Conservation (phyloP, 441 rosid genomes). For the Kokia cookei region DNA sequence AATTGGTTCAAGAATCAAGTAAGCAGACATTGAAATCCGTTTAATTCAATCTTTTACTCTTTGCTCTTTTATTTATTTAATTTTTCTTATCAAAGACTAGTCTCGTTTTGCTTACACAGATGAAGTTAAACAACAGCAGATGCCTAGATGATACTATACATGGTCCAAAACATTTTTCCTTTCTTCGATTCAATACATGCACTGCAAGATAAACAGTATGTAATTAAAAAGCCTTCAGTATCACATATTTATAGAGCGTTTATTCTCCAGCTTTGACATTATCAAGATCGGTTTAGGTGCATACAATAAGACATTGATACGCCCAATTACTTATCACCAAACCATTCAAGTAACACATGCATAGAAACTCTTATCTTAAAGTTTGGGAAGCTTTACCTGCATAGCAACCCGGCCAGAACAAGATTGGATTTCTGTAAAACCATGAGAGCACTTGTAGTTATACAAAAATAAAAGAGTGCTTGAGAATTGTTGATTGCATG, state of each 20-base stretch:
- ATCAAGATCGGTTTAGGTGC: background rate
- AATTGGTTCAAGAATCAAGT: background rate
- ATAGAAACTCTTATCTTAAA: no score
- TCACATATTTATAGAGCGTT: background rate
- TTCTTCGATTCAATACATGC: background rate
- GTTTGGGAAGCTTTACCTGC: no score
- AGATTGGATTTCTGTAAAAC: no score
- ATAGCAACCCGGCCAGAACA: no score
- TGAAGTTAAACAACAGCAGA: background rate
- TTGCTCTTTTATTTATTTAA: background rate
- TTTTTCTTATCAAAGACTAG: background rate
- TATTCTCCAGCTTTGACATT: background rate
- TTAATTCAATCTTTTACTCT: background rate
- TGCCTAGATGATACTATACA: background rate
- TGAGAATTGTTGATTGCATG: background rate
- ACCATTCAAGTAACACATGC: background rate
- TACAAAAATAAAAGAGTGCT: no score
- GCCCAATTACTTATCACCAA: background rate
- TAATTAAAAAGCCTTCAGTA: background rate
- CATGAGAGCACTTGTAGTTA: no score
- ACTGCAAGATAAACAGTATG: background rate
- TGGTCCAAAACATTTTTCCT: background rate
- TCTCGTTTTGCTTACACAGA: background rate
- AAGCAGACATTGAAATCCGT: background rate
- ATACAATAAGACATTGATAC: background rate